Percentiles rank a stretch among this genome's conserved stretches.
Evolutionary conservation across 2,329 filamentous ascomycete species (phyloP).

Genomic region (Botrytis tulipae): DNA sequence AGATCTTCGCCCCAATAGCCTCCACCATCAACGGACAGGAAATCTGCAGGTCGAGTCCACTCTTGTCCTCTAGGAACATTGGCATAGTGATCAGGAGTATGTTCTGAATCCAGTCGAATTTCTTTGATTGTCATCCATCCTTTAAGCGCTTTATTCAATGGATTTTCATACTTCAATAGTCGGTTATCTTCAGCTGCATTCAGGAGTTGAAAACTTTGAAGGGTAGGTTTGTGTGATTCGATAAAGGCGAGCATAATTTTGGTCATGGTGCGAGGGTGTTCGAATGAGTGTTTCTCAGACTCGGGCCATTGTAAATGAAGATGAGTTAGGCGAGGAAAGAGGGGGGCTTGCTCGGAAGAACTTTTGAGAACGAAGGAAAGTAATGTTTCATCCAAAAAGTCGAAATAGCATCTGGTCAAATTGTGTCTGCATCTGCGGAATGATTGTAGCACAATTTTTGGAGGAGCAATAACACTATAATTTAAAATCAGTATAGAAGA

Average conservation of each 20-base stretch:
- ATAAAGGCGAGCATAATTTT: slow-evolving; percentile 26
- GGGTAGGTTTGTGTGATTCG: slow-evolving; percentile 10
- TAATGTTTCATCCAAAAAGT: slow-evolving; percentile 19
- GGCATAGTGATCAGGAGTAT: slow-evolving; percentile 19
- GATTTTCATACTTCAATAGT: slow-evolving; percentile 21
- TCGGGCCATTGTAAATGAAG: slow-evolving; percentile 20
- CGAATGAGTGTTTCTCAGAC: slow-evolving; percentile 19
- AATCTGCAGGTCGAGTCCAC: slow-evolving; percentile 22
- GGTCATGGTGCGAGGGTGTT: slow-evolving; percentile 25
- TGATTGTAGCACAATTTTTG: slow-evolving; percentile 18
- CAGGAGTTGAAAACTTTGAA: slow-evolving; percentile 24
- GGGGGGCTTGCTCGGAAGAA: not conserved
- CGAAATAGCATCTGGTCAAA: slow-evolving; percentile 18
- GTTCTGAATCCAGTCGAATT: slow-evolving; percentile 20
- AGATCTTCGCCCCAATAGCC: slow-evolving; percentile 23
- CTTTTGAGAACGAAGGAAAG: not conserved
- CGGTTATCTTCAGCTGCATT: slow-evolving; percentile 21
- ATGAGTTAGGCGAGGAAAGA: slow-evolving; percentile 15
- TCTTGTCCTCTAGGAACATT: slow-evolving; percentile 22
- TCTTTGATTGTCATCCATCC: slow-evolving; percentile 21
- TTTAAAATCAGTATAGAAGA: not conserved
- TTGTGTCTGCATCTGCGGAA: slow-evolving; percentile 15
- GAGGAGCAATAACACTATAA: slow-evolving; percentile 13
- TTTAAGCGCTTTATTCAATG: slow-evolving; percentile 16
- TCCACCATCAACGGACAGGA: slow-evolving; percentile 21